Evolutionary conservation across 2,329 filamentous ascomycete genomes (phyloP).

Genomic region (Phialophora tarda): DNA sequence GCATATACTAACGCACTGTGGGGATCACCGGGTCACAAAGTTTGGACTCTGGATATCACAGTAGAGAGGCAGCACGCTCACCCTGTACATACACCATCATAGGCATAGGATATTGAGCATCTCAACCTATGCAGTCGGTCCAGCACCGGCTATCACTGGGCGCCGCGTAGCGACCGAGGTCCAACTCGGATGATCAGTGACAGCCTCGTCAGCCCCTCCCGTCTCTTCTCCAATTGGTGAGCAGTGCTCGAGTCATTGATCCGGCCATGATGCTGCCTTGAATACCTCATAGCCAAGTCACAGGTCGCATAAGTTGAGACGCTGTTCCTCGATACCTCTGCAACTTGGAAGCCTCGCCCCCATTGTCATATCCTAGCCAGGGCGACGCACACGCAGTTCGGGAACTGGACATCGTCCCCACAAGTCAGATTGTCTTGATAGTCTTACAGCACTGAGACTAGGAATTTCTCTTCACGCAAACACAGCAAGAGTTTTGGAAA

Average conservation of each 20-base stretch:
- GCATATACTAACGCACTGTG: neutral
- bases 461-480: too few relatives aligned
- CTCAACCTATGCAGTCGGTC: neutral
- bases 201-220: conserved; percentile 18
- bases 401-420: too few relatives aligned
- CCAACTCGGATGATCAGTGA: conserved; percentile 5
- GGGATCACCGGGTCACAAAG: neutral
- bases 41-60: conserved; percentile 1
- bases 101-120: neutral
- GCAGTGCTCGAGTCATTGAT: conserved; percentile 4
- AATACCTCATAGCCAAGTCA: neutral
- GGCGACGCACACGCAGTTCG: neutral
- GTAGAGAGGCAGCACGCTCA: neutral
- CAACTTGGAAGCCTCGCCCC: neutral
- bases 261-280: neutral
- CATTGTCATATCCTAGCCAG: too few relatives aligned
- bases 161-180: conserved; percentile 5
- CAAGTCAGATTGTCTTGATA: too few relatives aligned
- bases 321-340: neutral
- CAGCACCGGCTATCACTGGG: neutral
- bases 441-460: too few relatives aligned
- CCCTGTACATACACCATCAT: neutral
- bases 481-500: too few relatives aligned
- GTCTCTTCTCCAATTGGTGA: conserved; percentile 5
- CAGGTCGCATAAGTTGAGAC: neutral